A percentile compares a stretch with the other conserved stretches of the same genome.
These are phyloP conservation scores for Fragaria nilgerrensis DNA, from an alignment of 306 rosid genomes.

Conservation along the genomic window DNA sequence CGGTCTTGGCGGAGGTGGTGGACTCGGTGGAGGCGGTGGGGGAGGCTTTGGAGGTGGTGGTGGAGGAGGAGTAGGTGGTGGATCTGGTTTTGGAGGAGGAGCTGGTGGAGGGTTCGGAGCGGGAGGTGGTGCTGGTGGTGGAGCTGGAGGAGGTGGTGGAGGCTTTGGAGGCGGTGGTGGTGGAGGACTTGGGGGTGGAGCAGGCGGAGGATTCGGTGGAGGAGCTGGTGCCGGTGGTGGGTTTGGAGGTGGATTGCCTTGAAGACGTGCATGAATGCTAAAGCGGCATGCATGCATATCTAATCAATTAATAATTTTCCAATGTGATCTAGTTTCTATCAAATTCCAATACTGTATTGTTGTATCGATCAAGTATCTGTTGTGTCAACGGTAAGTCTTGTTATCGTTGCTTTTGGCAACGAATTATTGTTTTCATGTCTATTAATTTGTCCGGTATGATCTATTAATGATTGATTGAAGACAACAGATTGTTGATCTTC, in stretches of 20 bases:
- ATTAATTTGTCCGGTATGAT: no score
- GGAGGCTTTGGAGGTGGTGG: conserved; percentile 63
- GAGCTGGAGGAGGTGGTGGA: conserved; percentile 57
- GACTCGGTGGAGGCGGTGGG: conserved; percentile 37
- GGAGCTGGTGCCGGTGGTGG: conserved; percentile 40
- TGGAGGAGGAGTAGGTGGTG: conserved; percentile 42
- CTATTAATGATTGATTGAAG: no score
- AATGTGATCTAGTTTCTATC: not conserved
- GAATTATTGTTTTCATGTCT: not conserved
- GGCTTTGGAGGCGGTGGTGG: conserved; percentile 43
- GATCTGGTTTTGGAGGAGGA: conserved; percentile 30
- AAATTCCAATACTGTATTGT: not conserved
- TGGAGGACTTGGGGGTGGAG: conserved; percentile 22
- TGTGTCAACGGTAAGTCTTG: not conserved
- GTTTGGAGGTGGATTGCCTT: conserved; percentile 61
- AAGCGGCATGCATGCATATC: not conserved
- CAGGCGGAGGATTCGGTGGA: conserved; percentile 28
- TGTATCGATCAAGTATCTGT: not conserved
- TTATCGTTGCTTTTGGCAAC: not conserved
- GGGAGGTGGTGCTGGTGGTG: conserved; percentile 48
- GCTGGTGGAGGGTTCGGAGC: conserved; percentile 42
- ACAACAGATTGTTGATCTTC: no score
- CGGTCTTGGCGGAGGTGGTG: conserved; percentile 28
- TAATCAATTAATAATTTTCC: not conserved
- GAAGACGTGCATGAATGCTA: conserved; percentile 19